These are phyloP conservation scores for Triglochin maritima DNA, from an alignment of 106 monocot species.

Conservation along the genomic window DNA sequence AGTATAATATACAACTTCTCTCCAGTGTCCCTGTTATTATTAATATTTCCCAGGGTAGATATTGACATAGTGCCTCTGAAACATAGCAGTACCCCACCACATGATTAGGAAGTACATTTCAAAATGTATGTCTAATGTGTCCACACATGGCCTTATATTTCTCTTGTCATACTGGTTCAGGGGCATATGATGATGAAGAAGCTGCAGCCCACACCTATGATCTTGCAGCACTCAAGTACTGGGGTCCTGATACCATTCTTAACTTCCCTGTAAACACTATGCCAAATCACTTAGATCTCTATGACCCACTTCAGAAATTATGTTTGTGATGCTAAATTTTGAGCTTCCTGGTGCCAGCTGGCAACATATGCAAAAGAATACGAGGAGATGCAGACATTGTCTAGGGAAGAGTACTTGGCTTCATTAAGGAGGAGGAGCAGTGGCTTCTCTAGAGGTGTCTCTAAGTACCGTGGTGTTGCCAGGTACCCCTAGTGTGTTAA, in stretches of 20 bases:
- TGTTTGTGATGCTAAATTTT: background rate
- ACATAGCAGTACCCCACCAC: background rate
- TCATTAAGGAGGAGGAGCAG: conserved; percentile 73
- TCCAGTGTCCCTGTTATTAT: background rate
- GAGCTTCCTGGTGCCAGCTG: conserved; percentile 5
- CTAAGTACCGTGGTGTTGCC: conserved; percentile 91
- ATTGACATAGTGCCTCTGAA: background rate
- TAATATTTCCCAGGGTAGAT: background rate
- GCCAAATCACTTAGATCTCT: background rate
- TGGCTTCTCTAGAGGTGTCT: conserved; percentile 84
- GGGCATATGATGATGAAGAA: conserved; percentile 66
- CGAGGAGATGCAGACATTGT: conserved; percentile 28
- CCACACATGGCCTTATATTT: background rate
- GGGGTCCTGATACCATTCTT: conserved; percentile 46
- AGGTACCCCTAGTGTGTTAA: conserved; percentile 21
- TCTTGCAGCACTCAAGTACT: conserved; percentile 71
- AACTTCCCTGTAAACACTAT: conserved; percentile 53
- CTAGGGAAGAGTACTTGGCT: conserved; percentile 43
- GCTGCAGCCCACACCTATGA: conserved; percentile 72
- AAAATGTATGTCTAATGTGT: background rate
- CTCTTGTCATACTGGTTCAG: conserved; percentile 10
- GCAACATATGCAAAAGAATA: conserved; percentile 21
- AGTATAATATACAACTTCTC: conserved; percentile 4
- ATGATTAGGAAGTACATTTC: background rate
- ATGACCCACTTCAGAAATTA: background rate